A percentile compares a stretch with the other conserved stretches of the same genome.
Evolutionary conservation across 78 protist genomes (phyloP).

Genomic region (Salpingoeca rosetta): DNA sequence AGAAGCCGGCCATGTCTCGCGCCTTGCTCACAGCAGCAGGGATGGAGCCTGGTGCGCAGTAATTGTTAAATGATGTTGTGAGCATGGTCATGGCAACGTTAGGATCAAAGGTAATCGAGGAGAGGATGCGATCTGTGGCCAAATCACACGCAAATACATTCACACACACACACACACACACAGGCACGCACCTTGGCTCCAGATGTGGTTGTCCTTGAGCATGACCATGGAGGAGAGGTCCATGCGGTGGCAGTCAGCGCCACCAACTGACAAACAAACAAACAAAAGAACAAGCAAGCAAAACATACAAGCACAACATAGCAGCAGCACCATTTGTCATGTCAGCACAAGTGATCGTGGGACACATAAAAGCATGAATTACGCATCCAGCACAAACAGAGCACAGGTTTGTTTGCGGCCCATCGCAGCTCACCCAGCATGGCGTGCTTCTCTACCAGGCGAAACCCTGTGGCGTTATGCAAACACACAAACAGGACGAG

Average conservation of each 20-base stretch:
- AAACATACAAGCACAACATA: too few relatives aligned
- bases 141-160: neutral
- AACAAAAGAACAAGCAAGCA: neutral
- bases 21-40: conserved; percentile 66
- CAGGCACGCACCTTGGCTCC: conserved; percentile 40
- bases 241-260: conserved; percentile 82
- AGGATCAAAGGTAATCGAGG: too few relatives aligned
- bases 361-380: neutral
- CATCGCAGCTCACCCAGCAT: conserved; percentile 29
- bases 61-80: neutral
- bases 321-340: too few relatives aligned
- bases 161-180: neutral
- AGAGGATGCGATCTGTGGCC: neutral
- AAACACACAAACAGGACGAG: neutral
- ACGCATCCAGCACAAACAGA: neutral
- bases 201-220: conserved; percentile 87
- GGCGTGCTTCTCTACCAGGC: conserved; percentile 80
- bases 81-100: neutral
- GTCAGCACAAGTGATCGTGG: neutral
- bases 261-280: too few relatives aligned
- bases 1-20: conserved; percentile 64
- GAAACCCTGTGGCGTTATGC: conserved; percentile 31
- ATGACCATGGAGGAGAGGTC: conserved; percentile 78
- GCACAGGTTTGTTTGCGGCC: too few relatives aligned
- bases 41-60: conserved; percentile 35